Evolutionary conservation across 768 basidiomycete species (phyloP).

Genomic region (Phanerochaete sordida): DNA sequence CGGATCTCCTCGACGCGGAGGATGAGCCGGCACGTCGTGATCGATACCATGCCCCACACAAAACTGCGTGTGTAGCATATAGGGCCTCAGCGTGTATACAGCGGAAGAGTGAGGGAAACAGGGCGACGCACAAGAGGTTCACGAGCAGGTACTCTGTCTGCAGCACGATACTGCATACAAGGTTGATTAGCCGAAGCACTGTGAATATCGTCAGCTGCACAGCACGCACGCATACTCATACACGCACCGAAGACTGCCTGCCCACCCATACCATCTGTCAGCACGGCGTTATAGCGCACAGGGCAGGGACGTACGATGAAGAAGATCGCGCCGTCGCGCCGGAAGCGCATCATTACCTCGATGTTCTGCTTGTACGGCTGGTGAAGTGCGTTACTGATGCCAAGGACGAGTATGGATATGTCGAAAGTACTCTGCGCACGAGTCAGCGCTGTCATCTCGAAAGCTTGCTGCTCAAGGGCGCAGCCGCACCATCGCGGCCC

Average conservation of each 20-base stretch:
- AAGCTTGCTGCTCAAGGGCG: no score
- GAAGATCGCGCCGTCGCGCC: constrained; percentile 10
- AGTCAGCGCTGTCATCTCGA: no score
- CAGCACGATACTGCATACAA: background rate
- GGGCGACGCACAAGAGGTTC: background rate
- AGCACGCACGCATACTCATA: no score
- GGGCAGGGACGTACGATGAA: constrained; percentile 5
- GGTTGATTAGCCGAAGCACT: constrained; percentile 6
- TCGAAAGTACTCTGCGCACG: constrained; percentile 10
- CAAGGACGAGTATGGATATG: background rate
- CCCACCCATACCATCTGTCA: no score
- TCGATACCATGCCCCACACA: constrained; percentile 1
- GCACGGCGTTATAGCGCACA: no score
- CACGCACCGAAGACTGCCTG: no score
- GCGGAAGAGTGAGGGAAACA: no score
- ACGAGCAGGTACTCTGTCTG: background rate
- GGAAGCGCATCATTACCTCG: background rate
- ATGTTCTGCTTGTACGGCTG: constrained; percentile 4
- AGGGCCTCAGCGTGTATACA: no score
- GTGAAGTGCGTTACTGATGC: constrained; percentile 1
- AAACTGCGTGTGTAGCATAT: background rate
- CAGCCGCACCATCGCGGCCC: constrained; percentile 4
- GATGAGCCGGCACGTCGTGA: constrained; percentile 2
- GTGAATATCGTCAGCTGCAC: background rate
- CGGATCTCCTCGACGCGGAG: constrained; percentile 1